Evolutionary conservation across 208 protist genomes (phyloP), one percentile per base, ranked within the genome.

Genomic region (Leishmania major): DNA sequence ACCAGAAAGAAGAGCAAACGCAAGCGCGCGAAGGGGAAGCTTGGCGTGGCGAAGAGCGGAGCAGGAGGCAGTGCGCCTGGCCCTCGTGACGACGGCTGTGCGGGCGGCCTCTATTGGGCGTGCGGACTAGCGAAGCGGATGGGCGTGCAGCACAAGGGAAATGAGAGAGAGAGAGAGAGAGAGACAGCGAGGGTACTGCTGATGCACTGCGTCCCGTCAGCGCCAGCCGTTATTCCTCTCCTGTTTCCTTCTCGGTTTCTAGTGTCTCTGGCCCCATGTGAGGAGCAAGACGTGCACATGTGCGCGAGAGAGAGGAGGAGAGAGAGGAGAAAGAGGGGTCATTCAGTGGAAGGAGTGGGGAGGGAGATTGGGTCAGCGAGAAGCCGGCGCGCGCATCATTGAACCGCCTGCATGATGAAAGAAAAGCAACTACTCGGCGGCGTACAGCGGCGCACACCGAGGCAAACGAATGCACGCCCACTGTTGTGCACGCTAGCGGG

Each of bases 171-270:
- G 57, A 49, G 57, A 49, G 66, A 80, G 0, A 49, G 47, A 55
- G 66, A 49, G 66, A 80, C 47, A 49, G 66, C 37, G 45, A 80
- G 64, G 49, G 60, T 40, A 49, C 35, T n/a, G 55, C 69, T 67
- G 66, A 57, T 62, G 77, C 57, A 22, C 66, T 43, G 2, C 11
- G 31, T 13, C 15, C 13, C 62, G 43, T 40, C 62, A 40, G 31
- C 31, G 31, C 31, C 10, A 25, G 28, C 11, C 31, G 62, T 1
- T 35, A 31, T 17, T 40, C 31, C n/a, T 31, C 11, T 35, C 19
- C 62, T 25, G 31, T 17, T 43, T 69, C 31, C 31, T 69, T 40
- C 31, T 25, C 7, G 1, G 3, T 43, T 6, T 35, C 31, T 40
- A 22, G 5, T 69, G 62, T 22, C 62, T 17, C 31, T 69, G 59